A percentile compares a stretch with the other conserved stretches of the same genome.
These are phyloP conservation scores for Solanum chmielewskii DNA, from an alignment of 257 asterid species.

Conservation along the genomic window DNA sequence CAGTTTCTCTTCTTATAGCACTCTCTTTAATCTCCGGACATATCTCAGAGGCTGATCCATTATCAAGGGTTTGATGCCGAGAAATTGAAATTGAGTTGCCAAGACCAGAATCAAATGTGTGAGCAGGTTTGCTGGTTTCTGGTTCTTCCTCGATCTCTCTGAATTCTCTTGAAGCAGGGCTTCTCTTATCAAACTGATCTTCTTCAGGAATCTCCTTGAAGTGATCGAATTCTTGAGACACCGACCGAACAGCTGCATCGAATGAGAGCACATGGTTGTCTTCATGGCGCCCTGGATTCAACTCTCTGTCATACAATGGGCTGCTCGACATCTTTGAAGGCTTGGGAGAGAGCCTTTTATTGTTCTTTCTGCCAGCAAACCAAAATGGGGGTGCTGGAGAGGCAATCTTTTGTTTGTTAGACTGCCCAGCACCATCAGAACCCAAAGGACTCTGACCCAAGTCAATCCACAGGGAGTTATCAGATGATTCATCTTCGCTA, in stretches of 20 bases:
- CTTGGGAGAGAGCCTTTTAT: constrained; percentile 56
- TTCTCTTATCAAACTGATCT: constrained; percentile 28
- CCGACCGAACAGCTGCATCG: constrained; percentile 85
- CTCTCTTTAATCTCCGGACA: constrained; percentile 64
- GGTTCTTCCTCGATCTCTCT: constrained; percentile 68
- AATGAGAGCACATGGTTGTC: constrained; percentile 53
- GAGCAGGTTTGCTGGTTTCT: constrained; percentile 21
- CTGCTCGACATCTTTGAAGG: constrained; percentile 47
- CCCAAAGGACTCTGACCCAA: constrained; percentile 90
- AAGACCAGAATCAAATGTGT: constrained; percentile 10
- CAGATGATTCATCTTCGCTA: constrained; percentile 96
- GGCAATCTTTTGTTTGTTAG: constrained; percentile 40
- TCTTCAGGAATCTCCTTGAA: constrained; percentile 55
- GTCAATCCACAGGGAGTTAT: constrained; percentile 95
- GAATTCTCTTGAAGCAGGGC: constrained; percentile 15
- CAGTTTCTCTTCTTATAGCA: constrained; percentile 93
- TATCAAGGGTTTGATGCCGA: constrained; percentile 15
- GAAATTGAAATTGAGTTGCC: constrained; percentile 9
- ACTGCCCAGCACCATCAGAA: constrained; percentile 49
- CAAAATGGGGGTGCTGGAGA: constrained; percentile 86
- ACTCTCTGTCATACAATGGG: constrained; percentile 55
- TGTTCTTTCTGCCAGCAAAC: constrained; percentile 63
- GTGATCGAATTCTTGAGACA: constrained; percentile 72
- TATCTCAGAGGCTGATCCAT: constrained; percentile 40
- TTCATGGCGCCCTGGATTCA: constrained; percentile 32